Evolutionary conservation across 306 rosid genomes (phyloP).

Genomic region (Pyrus betulifolia): DNA sequence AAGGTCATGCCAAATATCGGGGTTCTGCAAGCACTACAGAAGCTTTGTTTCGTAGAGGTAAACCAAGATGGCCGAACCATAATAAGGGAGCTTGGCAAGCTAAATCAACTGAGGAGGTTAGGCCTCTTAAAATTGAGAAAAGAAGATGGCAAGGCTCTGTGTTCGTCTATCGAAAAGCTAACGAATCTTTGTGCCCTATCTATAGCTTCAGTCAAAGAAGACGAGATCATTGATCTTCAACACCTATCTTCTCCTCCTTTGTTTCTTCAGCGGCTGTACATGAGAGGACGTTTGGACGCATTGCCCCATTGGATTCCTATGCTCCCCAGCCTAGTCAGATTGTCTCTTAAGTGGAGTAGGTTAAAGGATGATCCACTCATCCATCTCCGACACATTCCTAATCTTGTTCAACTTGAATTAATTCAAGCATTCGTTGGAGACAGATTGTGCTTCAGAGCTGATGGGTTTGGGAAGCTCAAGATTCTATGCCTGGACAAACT

Average conservation of each 20-base stretch:
- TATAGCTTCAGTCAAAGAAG: constrained; percentile 16
- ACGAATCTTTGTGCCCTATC: constrained; percentile 22
- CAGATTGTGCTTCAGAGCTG: constrained; percentile 15
- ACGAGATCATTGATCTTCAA: constrained; percentile 25
- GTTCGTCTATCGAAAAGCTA: constrained; percentile 23
- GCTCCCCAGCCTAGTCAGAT: constrained; percentile 21
- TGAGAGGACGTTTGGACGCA: constrained; percentile 31
- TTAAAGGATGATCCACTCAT: constrained; percentile 33
- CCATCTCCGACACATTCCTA: constrained; percentile 21
- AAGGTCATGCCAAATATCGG: constrained; percentile 19
- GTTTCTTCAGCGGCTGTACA: constrained; percentile 26
- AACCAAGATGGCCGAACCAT: constrained; percentile 5
- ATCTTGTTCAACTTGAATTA: constrained; percentile 24
- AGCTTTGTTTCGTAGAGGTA: constrained; percentile 34
- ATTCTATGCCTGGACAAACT: constrained; percentile 17
- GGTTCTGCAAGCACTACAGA: constrained; percentile 24
- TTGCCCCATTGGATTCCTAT: constrained; percentile 37
- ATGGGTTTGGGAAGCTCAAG: constrained; percentile 26
- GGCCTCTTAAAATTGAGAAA: constrained; percentile 24
- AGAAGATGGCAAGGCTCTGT: constrained; percentile 24
- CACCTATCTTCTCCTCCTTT: constrained; percentile 30
- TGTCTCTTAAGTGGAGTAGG: constrained; percentile 28
- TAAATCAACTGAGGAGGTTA: constrained; percentile 30
- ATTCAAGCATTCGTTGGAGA: constrained; percentile 16
- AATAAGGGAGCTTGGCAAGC: constrained; percentile 28